Evolutionary conservation across 2,329 filamentous ascomycete genomes (phyloP).

Genomic region (Trichophyton benhamiae): DNA sequence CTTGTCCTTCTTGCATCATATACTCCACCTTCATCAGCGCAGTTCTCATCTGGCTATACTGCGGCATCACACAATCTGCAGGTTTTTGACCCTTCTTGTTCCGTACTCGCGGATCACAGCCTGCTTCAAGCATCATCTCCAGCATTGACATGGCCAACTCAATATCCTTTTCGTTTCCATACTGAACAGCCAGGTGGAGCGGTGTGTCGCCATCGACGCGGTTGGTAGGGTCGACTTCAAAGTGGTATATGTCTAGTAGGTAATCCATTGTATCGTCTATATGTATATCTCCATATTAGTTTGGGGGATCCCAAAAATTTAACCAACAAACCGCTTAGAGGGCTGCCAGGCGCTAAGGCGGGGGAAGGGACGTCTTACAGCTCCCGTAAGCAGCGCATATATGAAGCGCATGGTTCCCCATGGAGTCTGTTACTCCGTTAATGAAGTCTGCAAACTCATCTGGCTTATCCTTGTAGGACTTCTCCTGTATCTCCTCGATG

Average conservation of each 20-base stretch:
- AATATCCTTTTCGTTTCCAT: slow-evolving; percentile 35
- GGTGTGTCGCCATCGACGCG: slow-evolving; percentile 36
- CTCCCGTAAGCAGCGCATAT: slow-evolving; percentile 75
- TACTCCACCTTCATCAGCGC: slow-evolving; percentile 36
- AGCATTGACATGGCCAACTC: slow-evolving; percentile 35
- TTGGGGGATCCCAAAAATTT: background rate
- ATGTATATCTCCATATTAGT: background rate
- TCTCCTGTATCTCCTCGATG: slow-evolving; percentile 56
- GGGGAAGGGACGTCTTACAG: slow-evolving; percentile 46
- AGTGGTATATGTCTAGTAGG: slow-evolving; percentile 37
- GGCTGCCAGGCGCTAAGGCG: background rate
- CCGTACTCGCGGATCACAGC: slow-evolving; percentile 36
- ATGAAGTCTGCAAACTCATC: slow-evolving; percentile 61
- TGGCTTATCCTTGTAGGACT: slow-evolving; percentile 45
- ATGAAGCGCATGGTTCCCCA: slow-evolving; percentile 83
- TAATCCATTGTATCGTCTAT: slow-evolving; percentile 38
- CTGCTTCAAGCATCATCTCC: slow-evolving; percentile 39
- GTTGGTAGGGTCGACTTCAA: slow-evolving; percentile 38
- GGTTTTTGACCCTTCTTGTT: slow-evolving; percentile 39
- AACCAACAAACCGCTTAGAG: too few relatives aligned
- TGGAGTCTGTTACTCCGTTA: slow-evolving; percentile 71
- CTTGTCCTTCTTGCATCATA: slow-evolving; percentile 32
- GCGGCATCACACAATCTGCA: slow-evolving; percentile 31
- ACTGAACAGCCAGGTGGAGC: slow-evolving; percentile 34
- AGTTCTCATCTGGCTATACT: slow-evolving; percentile 31